phyloP scores from a whole-genome alignment of 306 rosid genomes.

The Mimosa pudica region DNA sequence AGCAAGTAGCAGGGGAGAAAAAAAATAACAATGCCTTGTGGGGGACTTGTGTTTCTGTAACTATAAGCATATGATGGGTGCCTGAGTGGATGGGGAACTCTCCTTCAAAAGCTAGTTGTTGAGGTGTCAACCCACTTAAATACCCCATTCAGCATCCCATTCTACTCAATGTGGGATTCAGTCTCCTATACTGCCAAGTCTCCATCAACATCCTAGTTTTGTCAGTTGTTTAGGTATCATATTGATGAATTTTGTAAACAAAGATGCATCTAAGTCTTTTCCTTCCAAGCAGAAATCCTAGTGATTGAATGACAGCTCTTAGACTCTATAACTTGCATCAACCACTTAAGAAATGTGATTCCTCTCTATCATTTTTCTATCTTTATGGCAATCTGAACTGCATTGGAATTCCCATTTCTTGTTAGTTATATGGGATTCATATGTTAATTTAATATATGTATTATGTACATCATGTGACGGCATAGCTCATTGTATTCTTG shows the following conservation, averaged over 20 bases:
- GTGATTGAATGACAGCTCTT: not conserved
- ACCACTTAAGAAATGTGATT: not conserved
- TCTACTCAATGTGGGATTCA: no score
- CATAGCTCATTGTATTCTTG: slow-evolving; percentile 28
- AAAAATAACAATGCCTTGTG: not conserved
- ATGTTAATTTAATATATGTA: not conserved
- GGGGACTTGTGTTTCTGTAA: not conserved
- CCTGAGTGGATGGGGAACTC: no score
- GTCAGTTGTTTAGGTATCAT: not conserved
- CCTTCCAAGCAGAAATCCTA: not conserved
- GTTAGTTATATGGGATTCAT: not conserved
- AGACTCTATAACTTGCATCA: not conserved
- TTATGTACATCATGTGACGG: not conserved
- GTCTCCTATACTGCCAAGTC: no score
- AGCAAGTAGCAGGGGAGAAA: not conserved
- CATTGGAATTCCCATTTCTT: not conserved
- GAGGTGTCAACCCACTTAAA: no score
- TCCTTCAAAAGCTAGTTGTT: no score
- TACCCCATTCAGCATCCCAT: no score
- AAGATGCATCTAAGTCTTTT: not conserved
- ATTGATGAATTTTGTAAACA: not conserved
- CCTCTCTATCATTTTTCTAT: not conserved
- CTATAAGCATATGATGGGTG: not conserved
- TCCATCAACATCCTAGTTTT: not conserved
- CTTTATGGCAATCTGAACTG: not conserved